Percentiles rank a stretch among this genome's conserved stretches.
Evolutionary conservation across 768 basidiomycete genomes (phyloP).

Genomic region (Suillus cothurnatus): DNA sequence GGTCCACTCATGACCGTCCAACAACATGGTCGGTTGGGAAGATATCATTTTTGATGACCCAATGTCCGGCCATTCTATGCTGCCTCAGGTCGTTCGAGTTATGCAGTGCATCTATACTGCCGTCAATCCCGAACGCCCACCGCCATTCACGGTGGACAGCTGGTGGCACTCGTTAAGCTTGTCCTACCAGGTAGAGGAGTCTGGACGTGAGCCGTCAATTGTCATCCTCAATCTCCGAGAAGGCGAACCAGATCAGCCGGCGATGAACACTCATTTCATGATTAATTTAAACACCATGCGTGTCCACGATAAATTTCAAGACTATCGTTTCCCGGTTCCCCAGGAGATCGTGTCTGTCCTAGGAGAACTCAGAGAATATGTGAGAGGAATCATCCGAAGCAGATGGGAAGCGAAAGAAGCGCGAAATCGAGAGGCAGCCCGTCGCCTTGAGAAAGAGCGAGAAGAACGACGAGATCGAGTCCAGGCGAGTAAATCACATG

Average conservation of each 20-base stretch:
- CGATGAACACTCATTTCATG: constrained; percentile 10
- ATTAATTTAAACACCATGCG: constrained; percentile 9
- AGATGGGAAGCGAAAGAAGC: not conserved
- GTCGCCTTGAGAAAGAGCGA: not conserved
- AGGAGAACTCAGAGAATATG: constrained; percentile 1
- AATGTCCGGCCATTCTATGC: not conserved
- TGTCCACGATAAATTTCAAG: constrained; percentile 10
- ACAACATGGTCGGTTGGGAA: not conserved
- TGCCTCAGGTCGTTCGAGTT: constrained; percentile 5
- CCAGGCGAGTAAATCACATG: not conserved
- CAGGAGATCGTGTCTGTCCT: not conserved
- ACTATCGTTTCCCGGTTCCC: constrained; percentile 4
- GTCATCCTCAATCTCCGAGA: constrained; percentile 11
- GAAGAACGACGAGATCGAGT: not conserved
- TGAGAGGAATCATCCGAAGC: not conserved
- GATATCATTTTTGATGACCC: constrained; percentile 3
- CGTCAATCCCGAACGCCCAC: not conserved
- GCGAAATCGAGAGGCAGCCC: not conserved
- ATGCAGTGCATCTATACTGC: constrained; percentile 8
- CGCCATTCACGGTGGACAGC: not conserved
- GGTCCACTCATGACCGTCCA: too few species aligned
- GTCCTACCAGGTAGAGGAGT: constrained; percentile 9
- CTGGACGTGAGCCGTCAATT: constrained; percentile 7
- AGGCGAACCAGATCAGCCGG: not conserved
- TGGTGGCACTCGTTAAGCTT: constrained; percentile 7